Percentiles rank a stretch among this genome's conserved stretches.
phyloP scores from a whole-genome alignment of 495 filamentous ascomycete species.

The Penicillium subrubescens region DNA sequence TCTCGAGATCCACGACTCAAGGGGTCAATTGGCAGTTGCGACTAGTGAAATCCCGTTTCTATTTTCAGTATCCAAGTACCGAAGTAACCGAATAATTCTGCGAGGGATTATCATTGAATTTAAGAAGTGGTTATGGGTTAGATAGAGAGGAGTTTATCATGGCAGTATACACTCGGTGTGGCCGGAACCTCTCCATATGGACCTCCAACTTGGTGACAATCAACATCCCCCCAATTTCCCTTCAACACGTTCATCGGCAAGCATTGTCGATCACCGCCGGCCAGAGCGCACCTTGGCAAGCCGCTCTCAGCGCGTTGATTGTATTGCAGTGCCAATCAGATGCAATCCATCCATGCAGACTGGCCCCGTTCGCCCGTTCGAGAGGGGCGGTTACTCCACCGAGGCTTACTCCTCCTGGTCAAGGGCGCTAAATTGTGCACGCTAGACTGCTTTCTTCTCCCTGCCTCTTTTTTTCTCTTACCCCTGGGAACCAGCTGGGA shows the following conservation, averaged over 20 bases:
- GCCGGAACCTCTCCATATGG: not conserved
- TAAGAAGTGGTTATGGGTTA: not conserved
- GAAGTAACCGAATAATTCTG: not conserved
- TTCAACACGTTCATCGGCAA: conserved; percentile 16
- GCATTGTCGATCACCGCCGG: conserved; percentile 26
- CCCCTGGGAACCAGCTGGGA: conserved; percentile 4
- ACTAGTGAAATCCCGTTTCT: conserved; percentile 30
- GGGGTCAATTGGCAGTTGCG: conserved; percentile 16
- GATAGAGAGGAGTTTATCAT: not conserved
- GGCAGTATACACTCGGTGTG: not conserved
- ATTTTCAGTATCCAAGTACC: conserved; percentile 9
- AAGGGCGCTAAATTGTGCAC: conserved; percentile 10
- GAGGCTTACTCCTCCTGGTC: conserved; percentile 17
- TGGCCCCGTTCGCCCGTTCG: not conserved
- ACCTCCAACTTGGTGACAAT: not conserved
- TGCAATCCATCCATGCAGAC: conserved; percentile 5
- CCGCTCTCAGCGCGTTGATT: conserved; percentile 18
- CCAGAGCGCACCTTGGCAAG: conserved; percentile 21
- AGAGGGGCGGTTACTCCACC: conserved; percentile 16
- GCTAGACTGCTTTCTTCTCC: not conserved
- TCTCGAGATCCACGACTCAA: conserved; percentile 29
- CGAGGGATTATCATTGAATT: not conserved
- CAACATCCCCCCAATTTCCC: not conserved
- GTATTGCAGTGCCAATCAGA: conserved; percentile 26
- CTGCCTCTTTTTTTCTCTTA: not conserved